A percentile compares a stretch with the other conserved stretches of the same genome.
Evolutionary conservation across 768 basidiomycete species (phyloP).

Genomic region (Strobilomyces dryophilus): DNA sequence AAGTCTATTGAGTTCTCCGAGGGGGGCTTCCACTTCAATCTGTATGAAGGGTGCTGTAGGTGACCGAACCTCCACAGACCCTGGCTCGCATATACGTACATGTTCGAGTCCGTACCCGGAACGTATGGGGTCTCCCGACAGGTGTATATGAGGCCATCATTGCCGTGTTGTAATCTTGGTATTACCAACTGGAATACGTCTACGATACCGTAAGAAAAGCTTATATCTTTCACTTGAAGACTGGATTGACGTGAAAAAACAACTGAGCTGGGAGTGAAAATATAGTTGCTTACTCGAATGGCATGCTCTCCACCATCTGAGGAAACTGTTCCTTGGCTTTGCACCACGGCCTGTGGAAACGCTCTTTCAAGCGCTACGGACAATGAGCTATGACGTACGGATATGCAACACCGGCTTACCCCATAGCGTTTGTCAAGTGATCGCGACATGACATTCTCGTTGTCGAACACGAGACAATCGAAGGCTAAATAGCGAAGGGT

Average conservation of each 20-base stretch:
- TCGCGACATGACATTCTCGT: conserved; percentile 81
- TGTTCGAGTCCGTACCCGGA: conserved; percentile 80
- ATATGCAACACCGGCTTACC: conserved; percentile 42
- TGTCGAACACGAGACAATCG: conserved; percentile 86
- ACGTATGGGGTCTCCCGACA: conserved; percentile 80
- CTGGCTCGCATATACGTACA: conserved; percentile 76
- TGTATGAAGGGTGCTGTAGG: conserved; percentile 29
- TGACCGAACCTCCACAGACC: neutral
- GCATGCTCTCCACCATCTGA: conserved; percentile 55
- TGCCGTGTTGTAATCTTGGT: conserved; percentile 82
- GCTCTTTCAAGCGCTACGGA: conserved; percentile 54
- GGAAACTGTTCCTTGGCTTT: conserved; percentile 69
- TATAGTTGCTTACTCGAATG: conserved; percentile 70
- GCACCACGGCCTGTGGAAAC: conserved; percentile 78
- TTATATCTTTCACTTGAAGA: conserved; percentile 84
- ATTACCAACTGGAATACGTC: conserved; percentile 83
- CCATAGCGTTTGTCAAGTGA: conserved; percentile 86
- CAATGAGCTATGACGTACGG: conserved; percentile 3
- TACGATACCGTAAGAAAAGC: conserved; percentile 81
- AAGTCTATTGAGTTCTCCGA: conserved; percentile 98
- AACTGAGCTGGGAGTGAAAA: neutral
- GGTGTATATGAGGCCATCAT: conserved; percentile 96
- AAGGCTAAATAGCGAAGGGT: conserved; percentile 82
- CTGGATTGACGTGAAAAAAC: conserved; percentile 38
- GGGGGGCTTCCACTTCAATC: conserved; percentile 98